A percentile compares a stretch with the other conserved stretches of the same genome.
These are phyloP conservation scores for Bolboschoenoplectus hybrid DNA, from an alignment of 202 grass and related monocot genomes.

Conservation along the genomic window DNA sequence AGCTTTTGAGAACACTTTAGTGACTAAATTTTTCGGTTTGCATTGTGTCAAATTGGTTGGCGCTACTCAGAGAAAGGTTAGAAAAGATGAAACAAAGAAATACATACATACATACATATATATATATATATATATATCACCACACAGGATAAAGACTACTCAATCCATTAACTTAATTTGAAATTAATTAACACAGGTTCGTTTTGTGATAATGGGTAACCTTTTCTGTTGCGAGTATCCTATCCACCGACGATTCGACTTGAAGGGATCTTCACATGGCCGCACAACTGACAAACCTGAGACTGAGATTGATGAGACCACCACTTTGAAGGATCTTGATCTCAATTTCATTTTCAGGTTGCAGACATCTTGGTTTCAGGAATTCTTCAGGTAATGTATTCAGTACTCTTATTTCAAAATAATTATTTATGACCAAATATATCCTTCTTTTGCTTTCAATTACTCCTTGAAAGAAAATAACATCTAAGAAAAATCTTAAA, in stretches of 20 bases:
- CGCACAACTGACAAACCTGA: slow-evolving; percentile 84
- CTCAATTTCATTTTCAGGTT: slow-evolving; percentile 91
- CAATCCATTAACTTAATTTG: slow-evolving; percentile 5
- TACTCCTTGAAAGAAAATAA: background rate
- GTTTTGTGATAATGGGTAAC: slow-evolving; percentile 95
- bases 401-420: background rate
- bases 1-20: slow-evolving; percentile 65
- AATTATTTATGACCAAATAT: background rate
- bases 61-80: slow-evolving; percentile 88
- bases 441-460: background rate
- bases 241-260: slow-evolving; percentile 76
- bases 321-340: slow-evolving; percentile 87
- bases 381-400: slow-evolving; percentile 62
- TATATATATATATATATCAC: background rate
- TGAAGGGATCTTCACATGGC: slow-evolving; percentile 92
- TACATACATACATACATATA: too few species aligned
- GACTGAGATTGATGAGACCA: slow-evolving; percentile 78
- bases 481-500: background rate
- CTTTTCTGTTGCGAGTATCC: slow-evolving; percentile 68
- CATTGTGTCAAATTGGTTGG: slow-evolving; percentile 91
- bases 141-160: background rate
- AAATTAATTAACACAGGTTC: slow-evolving; percentile 57
- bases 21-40: slow-evolving; percentile 87
- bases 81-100: slow-evolving; percentile 22
- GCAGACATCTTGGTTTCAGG: slow-evolving; percentile 66